Conservation (phyloP, 495 filamentous ascomycete species). For the Annulohypoxylon moriforme region DNA sequence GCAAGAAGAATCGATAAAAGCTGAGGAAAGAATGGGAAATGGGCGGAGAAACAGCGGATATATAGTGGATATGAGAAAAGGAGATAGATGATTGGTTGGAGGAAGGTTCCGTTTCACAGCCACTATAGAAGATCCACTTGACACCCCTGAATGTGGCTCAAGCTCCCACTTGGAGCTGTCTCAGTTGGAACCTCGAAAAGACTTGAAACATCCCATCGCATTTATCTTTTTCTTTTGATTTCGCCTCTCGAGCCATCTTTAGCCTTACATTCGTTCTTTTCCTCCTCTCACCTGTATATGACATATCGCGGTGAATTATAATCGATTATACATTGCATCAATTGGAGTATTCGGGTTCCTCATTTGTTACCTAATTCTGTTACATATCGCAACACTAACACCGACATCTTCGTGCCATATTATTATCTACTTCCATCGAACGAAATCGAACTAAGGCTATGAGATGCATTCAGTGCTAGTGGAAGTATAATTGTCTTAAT, state of each 20-base stretch:
- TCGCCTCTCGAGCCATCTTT: slow-evolving; percentile 1
- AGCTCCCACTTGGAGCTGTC: slow-evolving; percentile 29
- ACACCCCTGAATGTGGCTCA: slow-evolving; percentile 38
- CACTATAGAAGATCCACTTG: slow-evolving; percentile 9
- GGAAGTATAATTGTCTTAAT: slow-evolving; percentile 12
- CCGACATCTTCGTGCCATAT: not conserved
- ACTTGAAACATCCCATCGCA: slow-evolving; percentile 31
- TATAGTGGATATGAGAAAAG: not conserved
- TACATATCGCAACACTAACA: not conserved
- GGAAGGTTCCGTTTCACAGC: slow-evolving; percentile 27
- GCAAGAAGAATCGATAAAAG: slow-evolving; percentile 3
- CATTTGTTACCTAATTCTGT: slow-evolving; percentile 16
- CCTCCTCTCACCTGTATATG: slow-evolving; percentile 3
- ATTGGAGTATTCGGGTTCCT: slow-evolving; percentile 12
- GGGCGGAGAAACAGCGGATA: not conserved
- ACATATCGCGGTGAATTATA: slow-evolving; percentile 8
- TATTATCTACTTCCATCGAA: not conserved
- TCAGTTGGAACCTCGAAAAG: slow-evolving; percentile 29
- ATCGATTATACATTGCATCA: slow-evolving; percentile 17
- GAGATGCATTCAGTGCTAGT: slow-evolving; percentile 2
- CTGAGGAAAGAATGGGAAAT: not conserved
- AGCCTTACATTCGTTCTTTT: slow-evolving; percentile 14
- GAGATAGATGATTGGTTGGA: not conserved
- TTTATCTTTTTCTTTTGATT: slow-evolving; percentile 12
- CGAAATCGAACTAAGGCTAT: slow-evolving; percentile 12